Conservation (phyloP, 148 eudicot genomes). For the Heliamphora exappendiculata region DNA sequence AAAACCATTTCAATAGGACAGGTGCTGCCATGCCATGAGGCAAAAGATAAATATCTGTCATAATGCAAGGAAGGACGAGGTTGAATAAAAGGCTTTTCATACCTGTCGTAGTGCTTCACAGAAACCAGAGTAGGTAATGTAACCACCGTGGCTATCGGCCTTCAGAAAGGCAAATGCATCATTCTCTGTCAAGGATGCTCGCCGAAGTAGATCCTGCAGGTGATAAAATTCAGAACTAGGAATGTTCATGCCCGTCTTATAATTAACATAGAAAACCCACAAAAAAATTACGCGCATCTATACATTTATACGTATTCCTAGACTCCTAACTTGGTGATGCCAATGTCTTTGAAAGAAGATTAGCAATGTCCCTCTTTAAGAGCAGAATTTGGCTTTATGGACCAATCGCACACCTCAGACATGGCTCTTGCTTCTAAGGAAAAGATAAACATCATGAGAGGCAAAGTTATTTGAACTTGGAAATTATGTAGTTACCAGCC, state of each 20-base stretch:
- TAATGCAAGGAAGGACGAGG: background rate
- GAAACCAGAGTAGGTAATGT: slow-evolving; percentile 64
- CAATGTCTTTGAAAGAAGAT: background rate
- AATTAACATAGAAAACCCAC: background rate
- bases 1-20: background rate
- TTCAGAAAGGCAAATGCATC: slow-evolving; percentile 81
- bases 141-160: slow-evolving; percentile 59
- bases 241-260: too few species aligned
- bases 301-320: background rate
- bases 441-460: background rate
- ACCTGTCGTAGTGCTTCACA: slow-evolving; percentile 83
- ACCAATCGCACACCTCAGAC: background rate
- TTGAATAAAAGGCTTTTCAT: background rate
- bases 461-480: background rate
- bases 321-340: background rate
- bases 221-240: background rate
- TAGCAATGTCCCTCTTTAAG: background rate
- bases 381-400: background rate
- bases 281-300: background rate
- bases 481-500: background rate
- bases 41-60: background rate
- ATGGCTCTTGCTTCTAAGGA: background rate
- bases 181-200: slow-evolving; percentile 67
- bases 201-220: slow-evolving; percentile 66
- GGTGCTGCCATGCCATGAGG: too few species aligned